A percentile compares a stretch with the other conserved stretches of the same genome.
These are phyloP conservation scores for Iberis pinnata DNA, from an alignment of 345 rosid species.

Conservation along the genomic window DNA sequence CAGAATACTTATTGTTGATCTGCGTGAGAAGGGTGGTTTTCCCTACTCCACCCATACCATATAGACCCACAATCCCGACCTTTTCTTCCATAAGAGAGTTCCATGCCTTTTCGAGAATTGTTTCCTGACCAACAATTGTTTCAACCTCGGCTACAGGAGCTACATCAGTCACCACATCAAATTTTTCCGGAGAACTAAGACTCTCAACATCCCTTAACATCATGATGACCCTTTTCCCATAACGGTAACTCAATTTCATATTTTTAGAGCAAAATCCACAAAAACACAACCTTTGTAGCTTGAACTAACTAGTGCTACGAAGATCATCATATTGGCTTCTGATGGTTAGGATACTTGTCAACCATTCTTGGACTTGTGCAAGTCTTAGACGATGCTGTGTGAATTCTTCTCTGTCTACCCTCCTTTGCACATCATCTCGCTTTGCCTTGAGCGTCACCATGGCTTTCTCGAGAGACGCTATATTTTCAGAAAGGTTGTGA, in stretches of 20 bases:
- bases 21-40: conserved; percentile 26
- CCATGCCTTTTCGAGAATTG: conserved; percentile 10
- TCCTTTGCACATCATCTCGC: neutral
- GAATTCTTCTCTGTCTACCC: neutral
- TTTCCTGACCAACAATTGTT: conserved; percentile 3
- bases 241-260: neutral
- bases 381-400: neutral
- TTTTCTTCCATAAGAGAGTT: neutral
- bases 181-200: neutral
- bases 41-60: conserved; percentile 28
- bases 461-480: neutral
- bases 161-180: conserved; percentile 6
- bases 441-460: neutral
- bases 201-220: neutral
- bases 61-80: conserved; percentile 13
- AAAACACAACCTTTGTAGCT: conserved; percentile 8
- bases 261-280: neutral
- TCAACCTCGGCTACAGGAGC: neutral
- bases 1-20: conserved; percentile 13
- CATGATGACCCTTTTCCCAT: neutral
- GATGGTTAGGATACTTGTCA: no score
- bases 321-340: neutral
- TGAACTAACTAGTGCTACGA: neutral
- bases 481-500: neutral
- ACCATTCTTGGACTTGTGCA: no score